Conservation (phyloP, 2,329 filamentous ascomycete genomes). For the Aspergillus udagawae region DNA sequence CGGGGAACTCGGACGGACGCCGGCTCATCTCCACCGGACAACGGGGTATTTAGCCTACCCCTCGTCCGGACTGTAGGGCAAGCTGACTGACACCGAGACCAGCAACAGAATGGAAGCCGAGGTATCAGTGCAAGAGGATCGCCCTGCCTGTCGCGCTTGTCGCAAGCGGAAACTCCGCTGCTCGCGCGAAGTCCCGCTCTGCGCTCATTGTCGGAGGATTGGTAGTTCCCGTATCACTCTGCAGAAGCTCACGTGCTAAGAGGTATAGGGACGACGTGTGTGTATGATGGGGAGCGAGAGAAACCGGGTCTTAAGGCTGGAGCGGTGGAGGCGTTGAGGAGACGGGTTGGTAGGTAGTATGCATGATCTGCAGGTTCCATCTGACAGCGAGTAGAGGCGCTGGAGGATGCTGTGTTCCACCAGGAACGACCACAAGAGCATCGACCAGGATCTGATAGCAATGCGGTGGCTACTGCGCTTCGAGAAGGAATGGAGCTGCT, state of each 20-base stretch:
- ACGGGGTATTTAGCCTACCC: not conserved
- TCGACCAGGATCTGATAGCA: not conserved
- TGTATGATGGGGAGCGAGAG: slow-evolving; percentile 28
- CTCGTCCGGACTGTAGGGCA: not conserved
- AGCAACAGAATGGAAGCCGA: not conserved
- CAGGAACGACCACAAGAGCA: too few species aligned
- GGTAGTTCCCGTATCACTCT: not conserved
- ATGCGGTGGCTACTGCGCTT: not conserved
- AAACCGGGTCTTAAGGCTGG: slow-evolving; percentile 39
- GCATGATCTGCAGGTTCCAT: not conserved
- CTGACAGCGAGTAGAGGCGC: not conserved
- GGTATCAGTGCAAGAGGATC: not conserved
- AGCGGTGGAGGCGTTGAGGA: slow-evolving; percentile 34
- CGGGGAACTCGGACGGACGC: not conserved
- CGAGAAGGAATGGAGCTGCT: not conserved
- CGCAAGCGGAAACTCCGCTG: not conserved
- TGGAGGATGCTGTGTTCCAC: slow-evolving; percentile 5
- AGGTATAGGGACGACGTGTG: slow-evolving; percentile 15
- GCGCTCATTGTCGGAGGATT: slow-evolving; percentile 2
- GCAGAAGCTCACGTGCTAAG: not conserved
- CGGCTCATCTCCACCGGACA: not conserved
- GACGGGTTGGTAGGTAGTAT: slow-evolving; percentile 25
- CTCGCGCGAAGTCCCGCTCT: slow-evolving; percentile 1
- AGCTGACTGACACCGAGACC: not conserved
- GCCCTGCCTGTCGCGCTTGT: not conserved